Base-by-base conservation (phyloP, 225 moss, liverwort and hornwort genomes). In the Sphagnum contortum region DNA sequence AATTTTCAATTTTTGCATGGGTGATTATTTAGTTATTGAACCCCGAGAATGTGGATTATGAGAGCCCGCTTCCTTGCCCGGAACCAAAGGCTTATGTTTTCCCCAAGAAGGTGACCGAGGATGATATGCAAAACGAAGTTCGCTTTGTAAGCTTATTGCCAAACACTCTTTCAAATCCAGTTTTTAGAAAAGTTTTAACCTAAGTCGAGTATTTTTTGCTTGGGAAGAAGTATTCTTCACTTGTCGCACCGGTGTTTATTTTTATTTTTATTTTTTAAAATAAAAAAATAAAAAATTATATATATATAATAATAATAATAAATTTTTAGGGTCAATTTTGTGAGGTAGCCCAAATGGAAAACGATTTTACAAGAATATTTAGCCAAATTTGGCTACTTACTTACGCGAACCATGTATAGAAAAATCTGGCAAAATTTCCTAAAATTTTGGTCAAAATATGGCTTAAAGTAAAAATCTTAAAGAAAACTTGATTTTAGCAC, bases 51-150 rank as follows among this genome's bases (percentile, higher is more conserved):
- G 60, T 60, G 60, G 60, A 60, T 9, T 45, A 44, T 44, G 60
- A 60, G 44, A 29, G 14, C 44, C 60, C 60, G 10, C 46, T 60
- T 9, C 45, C 60, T 60, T 45, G 44, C 5, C 29, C 9, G 7
- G 6, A 29, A 4, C 5, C 44, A 45, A 46, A 45, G 45, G 6
- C 5, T 0, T 60, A 47, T 6, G 10, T 8, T 4, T 10, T 46
- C 0, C 2, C 4, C 4, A 29, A 29, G 3, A 60, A 45, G 60
- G 60, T 60, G 9, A 60, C 60, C 4, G 60, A 60, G 10, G 60
- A 60, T 45, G 60, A 60, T 45, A 45, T 60, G 3, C 60, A 44
- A 8, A 60, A 60, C 60, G 60, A 60, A 45, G 45, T 60, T 10
- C 60, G 60, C 45, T 60, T 44, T 60, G 60, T 60, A 60, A 44